Percentiles rank a stretch among this genome's conserved stretches.
Conservation (phyloP, 345 rosid genomes). For the Murraya paniculata region DNA sequence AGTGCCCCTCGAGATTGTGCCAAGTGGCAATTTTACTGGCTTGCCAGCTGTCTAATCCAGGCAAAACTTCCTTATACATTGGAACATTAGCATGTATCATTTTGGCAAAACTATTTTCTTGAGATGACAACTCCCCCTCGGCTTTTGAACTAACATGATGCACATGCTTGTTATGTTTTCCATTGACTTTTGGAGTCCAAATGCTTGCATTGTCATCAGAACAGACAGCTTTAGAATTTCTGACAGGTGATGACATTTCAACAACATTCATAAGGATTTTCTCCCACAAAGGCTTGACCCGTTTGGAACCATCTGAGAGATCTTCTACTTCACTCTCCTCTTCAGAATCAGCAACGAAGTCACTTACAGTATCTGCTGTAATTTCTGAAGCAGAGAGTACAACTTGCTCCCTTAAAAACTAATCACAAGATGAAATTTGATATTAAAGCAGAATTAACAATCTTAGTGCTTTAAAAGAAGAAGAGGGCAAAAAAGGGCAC, state of each 20-base stretch:
- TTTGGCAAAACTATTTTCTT: slow-evolving; percentile 66
- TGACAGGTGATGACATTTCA: slow-evolving; percentile 42
- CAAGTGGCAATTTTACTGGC: slow-evolving; percentile 80
- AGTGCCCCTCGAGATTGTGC: slow-evolving; percentile 92
- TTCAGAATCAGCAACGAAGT: slow-evolving; percentile 72
- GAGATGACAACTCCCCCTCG: slow-evolving; percentile 40
- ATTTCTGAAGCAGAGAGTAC: slow-evolving; percentile 74
- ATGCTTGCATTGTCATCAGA: slow-evolving; percentile 40
- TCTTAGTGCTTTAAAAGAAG: background rate
- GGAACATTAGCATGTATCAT: slow-evolving; percentile 65
- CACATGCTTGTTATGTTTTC: slow-evolving; percentile 69
- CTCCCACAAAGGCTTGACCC: slow-evolving; percentile 61
- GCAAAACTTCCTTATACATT: slow-evolving; percentile 71
- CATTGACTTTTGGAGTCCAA: slow-evolving; percentile 77
- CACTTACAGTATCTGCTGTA: slow-evolving; percentile 65
- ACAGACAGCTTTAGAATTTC: slow-evolving; percentile 28
- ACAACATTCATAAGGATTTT: slow-evolving; percentile 53
- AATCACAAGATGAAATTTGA: slow-evolving; percentile 22
- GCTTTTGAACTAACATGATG: slow-evolving; percentile 43
- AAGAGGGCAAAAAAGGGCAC: background rate
- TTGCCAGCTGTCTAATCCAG: slow-evolving; percentile 85
- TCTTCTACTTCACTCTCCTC: slow-evolving; percentile 65
- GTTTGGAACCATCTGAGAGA: slow-evolving; percentile 37
- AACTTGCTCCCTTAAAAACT: slow-evolving; percentile 97
- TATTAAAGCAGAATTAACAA: slow-evolving; percentile 4